These are phyloP conservation scores for Phyllosticta citriasiana DNA, from an alignment of 2,329 filamentous ascomycete genomes.

Conservation along the genomic window DNA sequence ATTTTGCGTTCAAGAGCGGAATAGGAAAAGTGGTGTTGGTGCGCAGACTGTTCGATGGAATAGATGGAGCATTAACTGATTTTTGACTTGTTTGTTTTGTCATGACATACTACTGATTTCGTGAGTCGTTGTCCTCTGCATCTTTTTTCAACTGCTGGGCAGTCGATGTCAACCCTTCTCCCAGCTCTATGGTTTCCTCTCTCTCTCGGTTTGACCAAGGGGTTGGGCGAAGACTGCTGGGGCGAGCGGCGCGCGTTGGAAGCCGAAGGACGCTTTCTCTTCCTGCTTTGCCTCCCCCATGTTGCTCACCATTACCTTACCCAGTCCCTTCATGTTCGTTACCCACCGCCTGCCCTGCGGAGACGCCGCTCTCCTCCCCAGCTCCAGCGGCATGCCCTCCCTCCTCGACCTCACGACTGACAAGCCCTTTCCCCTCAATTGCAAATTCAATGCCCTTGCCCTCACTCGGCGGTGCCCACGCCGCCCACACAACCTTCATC, in stretches of 20 bases:
- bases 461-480: constrained; percentile 53
- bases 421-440: constrained; percentile 54
- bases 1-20: too few species aligned
- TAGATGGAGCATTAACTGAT: too few species aligned
- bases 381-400: not conserved
- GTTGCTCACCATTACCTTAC: not conserved
- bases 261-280: constrained; percentile 47
- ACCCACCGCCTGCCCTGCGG: not conserved
- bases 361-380: not conserved
- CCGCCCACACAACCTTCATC: constrained; percentile 84
- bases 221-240: constrained; percentile 51
- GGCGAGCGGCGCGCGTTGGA: constrained; percentile 27
- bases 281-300: not conserved
- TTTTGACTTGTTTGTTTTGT: too few species aligned
- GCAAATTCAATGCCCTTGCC: constrained; percentile 59
- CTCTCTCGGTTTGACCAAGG: constrained; percentile 35
- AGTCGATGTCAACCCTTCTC: constrained; percentile 50
- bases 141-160: constrained; percentile 75
- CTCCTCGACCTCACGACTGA: not conserved
- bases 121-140: constrained; percentile 42
- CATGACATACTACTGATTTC: too few species aligned
- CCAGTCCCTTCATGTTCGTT: not conserved
- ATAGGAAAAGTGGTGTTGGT: too few species aligned
- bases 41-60: too few species aligned
- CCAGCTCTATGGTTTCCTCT: constrained; percentile 45